phyloP scores from a whole-genome alignment of 2,329 filamentous ascomycete genomes.

The Mariannaea sp. region DNA sequence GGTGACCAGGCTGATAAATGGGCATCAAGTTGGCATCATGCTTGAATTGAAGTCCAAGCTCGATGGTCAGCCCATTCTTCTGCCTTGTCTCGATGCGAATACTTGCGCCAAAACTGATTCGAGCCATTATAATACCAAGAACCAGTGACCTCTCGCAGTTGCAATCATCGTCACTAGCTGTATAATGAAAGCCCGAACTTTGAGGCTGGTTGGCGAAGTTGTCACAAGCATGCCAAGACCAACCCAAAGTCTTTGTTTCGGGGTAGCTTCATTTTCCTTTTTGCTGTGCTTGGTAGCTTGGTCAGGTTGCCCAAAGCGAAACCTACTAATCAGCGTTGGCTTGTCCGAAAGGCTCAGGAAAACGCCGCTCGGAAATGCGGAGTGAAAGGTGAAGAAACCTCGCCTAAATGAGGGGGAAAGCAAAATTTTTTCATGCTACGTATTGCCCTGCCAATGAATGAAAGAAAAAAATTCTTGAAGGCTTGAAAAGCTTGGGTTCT shows the following conservation, averaged over 20 bases:
- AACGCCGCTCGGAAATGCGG: constrained; percentile 24
- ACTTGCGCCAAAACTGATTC: constrained; percentile 6
- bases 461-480: constrained; percentile 23
- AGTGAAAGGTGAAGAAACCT: constrained; percentile 16
- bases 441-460: constrained; percentile 26
- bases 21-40: constrained; percentile 7
- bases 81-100: constrained; percentile 6
- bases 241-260: too few relatives aligned
- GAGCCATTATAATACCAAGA: constrained; percentile 4
- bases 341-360: constrained; percentile 24
- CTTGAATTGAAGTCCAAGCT: neutral
- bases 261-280: too few relatives aligned
- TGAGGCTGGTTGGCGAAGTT: too few relatives aligned
- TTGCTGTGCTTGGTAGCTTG: too few relatives aligned
- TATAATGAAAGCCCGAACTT: too few relatives aligned
- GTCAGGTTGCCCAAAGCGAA: too few relatives aligned
- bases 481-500: constrained; percentile 20
- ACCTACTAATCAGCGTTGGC: too few relatives aligned
- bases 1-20: neutral
- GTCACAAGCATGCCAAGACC: too few relatives aligned
- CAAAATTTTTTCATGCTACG: constrained; percentile 24
- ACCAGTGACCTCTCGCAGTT: neutral
- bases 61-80: constrained; percentile 10
- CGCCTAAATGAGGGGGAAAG: constrained; percentile 23
- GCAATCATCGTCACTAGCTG: neutral